Base-by-base conservation (phyloP, 1,139 yeast genomes). In the Lodderomyces orthopsilosis region DNA sequence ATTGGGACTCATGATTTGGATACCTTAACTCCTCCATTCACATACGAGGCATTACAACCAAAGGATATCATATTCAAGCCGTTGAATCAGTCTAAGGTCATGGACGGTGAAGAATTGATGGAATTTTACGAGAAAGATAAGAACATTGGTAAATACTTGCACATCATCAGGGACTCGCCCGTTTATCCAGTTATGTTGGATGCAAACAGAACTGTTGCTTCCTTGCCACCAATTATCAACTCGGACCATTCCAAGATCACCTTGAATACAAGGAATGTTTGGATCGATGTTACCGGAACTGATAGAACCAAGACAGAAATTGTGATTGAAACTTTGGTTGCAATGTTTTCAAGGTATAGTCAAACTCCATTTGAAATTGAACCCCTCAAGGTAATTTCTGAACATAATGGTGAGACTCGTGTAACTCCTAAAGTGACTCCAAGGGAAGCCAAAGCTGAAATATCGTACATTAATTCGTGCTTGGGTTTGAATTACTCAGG, bases 1-100 rank as follows among this genome's bases (percentile, higher is more conserved):
- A 90, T 91, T 75, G 99, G 99, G 57, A 94, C 99, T 46, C 99
- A 94, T 63, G 98, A 94, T 68, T 73, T 85, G 50, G 96, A 88
- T 63, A 80, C 86, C 41, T 71, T 93, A 53, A 66, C 78, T 38
- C 89, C 93, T 21, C 96, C 96, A 44, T 88, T 90, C 71, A 81
- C 91, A 44, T 94, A 89, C 71, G 89, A 85, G 61, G 98, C 93
- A 33, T 73, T 87, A 53, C 73, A 81, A 44, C 97, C 97, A 46
- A 70, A 77, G 54, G 91, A 87, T 40, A 80, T 94, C 62, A 75
- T 78, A 51, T 89, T 89, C 56, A 73, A 74, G 38, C 98, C 98
- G 40, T 78, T 94, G 61, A 91, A 91, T 66, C 98, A 94, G 71
- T 74, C 80, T 13, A 78, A 80, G 61, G 81, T 70, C 48, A 78